Percentiles rank a stretch among this genome's conserved stretches.
These are phyloP conservation scores for Alternaria consortialis DNA, from an alignment of 2,329 filamentous ascomycete genomes.

Conservation along the genomic window DNA sequence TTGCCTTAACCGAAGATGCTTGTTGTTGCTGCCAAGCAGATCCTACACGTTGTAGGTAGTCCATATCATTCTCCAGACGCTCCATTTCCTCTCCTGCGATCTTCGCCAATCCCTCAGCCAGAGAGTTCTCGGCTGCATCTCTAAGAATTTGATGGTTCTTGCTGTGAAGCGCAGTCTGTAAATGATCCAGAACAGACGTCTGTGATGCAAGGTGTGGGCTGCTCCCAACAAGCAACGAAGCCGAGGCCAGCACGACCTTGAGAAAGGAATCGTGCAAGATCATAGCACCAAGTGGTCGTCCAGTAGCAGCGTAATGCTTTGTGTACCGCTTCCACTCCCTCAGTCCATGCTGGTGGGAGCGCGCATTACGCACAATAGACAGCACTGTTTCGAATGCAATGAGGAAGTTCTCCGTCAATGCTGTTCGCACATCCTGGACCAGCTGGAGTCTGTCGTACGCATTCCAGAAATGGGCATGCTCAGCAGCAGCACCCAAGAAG, in stretches of 20 bases:
- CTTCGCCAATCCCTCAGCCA: conserved; percentile 68
- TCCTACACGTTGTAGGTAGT: conserved; percentile 82
- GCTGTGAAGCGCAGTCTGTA: conserved; percentile 50
- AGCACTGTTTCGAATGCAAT: conserved; percentile 88
- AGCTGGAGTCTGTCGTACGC: conserved; percentile 76
- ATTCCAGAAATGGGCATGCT: conserved; percentile 82
- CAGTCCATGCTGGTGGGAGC: conserved; percentile 69
- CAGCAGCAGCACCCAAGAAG: conserved; percentile 83
- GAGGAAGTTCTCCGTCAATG: conserved; percentile 86
- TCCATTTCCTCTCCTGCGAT: conserved; percentile 85
- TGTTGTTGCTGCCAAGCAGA: conserved; percentile 87
- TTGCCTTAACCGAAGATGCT: conserved; percentile 84
- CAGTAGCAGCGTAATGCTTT: conserved; percentile 80
- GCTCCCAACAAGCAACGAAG: conserved; percentile 75
- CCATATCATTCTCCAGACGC: conserved; percentile 85
- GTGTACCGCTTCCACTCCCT: conserved; percentile 90
- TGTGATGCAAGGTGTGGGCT: conserved; percentile 64
- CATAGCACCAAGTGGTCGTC: conserved; percentile 88
- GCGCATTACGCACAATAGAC: conserved; percentile 86
- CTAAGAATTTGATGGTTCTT: conserved; percentile 26
- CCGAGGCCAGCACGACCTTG: conserved; percentile 80
- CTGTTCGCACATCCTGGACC: conserved; percentile 73
- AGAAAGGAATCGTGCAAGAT: conserved; percentile 89
- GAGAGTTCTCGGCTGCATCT: conserved; percentile 40
- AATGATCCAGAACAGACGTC: conserved; percentile 75